phyloP scores from a whole-genome alignment of 305 asterid genomes.

The Rubia occidens region DNA sequence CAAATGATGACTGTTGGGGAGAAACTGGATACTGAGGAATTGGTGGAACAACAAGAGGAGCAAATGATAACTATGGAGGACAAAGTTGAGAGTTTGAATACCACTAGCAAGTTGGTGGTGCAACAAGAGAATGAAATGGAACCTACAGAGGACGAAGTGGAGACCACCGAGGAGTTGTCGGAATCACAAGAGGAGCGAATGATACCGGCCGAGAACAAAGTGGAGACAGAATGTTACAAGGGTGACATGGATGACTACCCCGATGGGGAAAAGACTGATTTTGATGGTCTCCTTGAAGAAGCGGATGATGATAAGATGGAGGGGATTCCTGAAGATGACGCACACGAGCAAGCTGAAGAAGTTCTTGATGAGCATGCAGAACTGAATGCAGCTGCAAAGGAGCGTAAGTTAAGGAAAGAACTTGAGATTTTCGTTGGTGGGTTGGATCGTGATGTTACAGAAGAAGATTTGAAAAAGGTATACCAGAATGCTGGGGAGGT shows the following conservation, averaged over 20 bases:
- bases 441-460: slow-evolving; percentile 50
- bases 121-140: neutral
- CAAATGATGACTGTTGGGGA: slow-evolving; percentile 10
- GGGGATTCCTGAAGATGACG: slow-evolving; percentile 34
- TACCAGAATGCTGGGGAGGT: slow-evolving; percentile 56
- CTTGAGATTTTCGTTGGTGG: slow-evolving; percentile 65
- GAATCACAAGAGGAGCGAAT: slow-evolving; percentile 8
- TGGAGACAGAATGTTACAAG: slow-evolving; percentile 22
- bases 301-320: slow-evolving; percentile 40
- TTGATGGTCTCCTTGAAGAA: slow-evolving; percentile 35
- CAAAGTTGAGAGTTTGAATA: slow-evolving; percentile 15
- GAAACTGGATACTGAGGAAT: slow-evolving; percentile 11
- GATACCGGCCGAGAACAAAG: slow-evolving; percentile 16
- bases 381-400: slow-evolving; percentile 44
- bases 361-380: slow-evolving; percentile 39
- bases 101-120: neutral
- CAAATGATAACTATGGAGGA: slow-evolving; percentile 15
- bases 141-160: slow-evolving; percentile 17
- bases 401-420: slow-evolving; percentile 50
- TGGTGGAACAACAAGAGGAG: slow-evolving; percentile 6
- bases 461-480: slow-evolving; percentile 50
- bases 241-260: slow-evolving; percentile 27
- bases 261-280: slow-evolving; percentile 29
- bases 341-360: slow-evolving; percentile 32
- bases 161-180: neutral